Evolutionary conservation across 2,329 filamentous ascomycete genomes (phyloP).

Genomic region (Purpureocillium takamizusanense): DNA sequence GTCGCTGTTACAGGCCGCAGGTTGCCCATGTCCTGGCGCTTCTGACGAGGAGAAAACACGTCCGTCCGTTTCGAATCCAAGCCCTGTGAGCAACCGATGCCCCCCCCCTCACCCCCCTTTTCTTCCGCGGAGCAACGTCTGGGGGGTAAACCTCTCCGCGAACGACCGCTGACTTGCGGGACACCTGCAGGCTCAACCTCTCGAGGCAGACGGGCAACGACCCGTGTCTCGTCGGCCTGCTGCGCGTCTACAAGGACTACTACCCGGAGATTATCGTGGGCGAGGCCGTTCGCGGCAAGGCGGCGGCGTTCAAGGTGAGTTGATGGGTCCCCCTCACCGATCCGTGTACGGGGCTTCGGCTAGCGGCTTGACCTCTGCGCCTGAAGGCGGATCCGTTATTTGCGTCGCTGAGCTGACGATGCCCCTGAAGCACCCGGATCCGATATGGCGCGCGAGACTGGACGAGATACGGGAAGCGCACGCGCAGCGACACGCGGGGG

Average conservation of each 20-base stretch:
- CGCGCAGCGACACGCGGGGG: slow-evolving; percentile 35
- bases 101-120: too few species aligned
- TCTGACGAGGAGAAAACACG: slow-evolving; percentile 72
- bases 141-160: not conserved
- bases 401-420: too few species aligned
- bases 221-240: slow-evolving; percentile 60
- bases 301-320: slow-evolving; percentile 50
- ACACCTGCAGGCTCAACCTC: slow-evolving; percentile 42
- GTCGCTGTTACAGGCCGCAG: slow-evolving; percentile 31
- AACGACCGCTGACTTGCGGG: not conserved
- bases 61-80: slow-evolving; percentile 77
- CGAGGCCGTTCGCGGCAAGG: slow-evolving; percentile 51
- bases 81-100: slow-evolving; percentile 42
- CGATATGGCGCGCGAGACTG: slow-evolving; percentile 62
- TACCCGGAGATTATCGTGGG: slow-evolving; percentile 82
- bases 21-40: slow-evolving; percentile 72
- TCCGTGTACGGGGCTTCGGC: too few species aligned
- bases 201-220: slow-evolving; percentile 61
- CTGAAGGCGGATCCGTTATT: too few species aligned
- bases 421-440: slow-evolving; percentile 67
- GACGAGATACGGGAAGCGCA: slow-evolving; percentile 56
- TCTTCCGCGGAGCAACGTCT: too few species aligned
- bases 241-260: slow-evolving; percentile 83
- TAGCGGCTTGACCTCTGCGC: too few species aligned
- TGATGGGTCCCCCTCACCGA: too few species aligned